Evolutionary conservation across 2,329 filamentous ascomycete genomes (phyloP).

Genomic region (Meredithiella fracta): DNA sequence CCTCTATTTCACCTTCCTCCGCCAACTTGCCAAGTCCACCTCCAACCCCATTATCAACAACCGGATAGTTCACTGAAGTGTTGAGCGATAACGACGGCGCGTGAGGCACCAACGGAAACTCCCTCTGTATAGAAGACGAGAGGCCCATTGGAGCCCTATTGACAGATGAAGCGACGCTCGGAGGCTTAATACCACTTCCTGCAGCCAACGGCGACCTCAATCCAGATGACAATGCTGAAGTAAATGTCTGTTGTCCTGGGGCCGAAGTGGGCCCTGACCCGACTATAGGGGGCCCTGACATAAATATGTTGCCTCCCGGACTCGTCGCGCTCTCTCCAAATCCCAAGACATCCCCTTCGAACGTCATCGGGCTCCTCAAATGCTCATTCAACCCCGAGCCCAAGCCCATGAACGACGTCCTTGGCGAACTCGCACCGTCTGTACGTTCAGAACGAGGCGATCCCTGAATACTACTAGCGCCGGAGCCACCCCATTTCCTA

Average conservation of each 20-base stretch:
- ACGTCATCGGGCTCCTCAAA: not conserved
- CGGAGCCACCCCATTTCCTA: slow-evolving; percentile 67
- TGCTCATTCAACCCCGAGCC: slow-evolving; percentile 9
- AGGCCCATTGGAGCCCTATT: not conserved
- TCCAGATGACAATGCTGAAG: not conserved
- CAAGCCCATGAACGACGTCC: slow-evolving; percentile 7
- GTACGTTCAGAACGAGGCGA: slow-evolving; percentile 34
- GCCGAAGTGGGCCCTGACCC: not conserved
- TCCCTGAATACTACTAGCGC: slow-evolving; percentile 44
- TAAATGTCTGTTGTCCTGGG: not conserved
- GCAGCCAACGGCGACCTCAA: not conserved
- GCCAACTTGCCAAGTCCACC: not conserved
- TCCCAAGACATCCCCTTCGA: not conserved
- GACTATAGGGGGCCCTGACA: not conserved
- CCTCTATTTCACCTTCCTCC: slow-evolving; percentile 4
- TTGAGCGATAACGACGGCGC: not conserved
- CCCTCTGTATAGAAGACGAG: not conserved
- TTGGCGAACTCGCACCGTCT: slow-evolving; percentile 30
- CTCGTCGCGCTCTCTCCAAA: not conserved
- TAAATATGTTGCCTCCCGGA: not conserved
- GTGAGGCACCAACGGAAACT: slow-evolving; percentile 3
- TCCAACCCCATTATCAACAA: too few relatives aligned
- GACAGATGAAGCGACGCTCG: not conserved
- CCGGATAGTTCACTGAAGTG: not conserved
- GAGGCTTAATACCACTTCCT: not conserved